A percentile compares a stretch with the other conserved stretches of the same genome.
phyloP scores from a whole-genome alignment of 352 stramenopile genomes.

The Phytopythium mirpurense region DNA sequence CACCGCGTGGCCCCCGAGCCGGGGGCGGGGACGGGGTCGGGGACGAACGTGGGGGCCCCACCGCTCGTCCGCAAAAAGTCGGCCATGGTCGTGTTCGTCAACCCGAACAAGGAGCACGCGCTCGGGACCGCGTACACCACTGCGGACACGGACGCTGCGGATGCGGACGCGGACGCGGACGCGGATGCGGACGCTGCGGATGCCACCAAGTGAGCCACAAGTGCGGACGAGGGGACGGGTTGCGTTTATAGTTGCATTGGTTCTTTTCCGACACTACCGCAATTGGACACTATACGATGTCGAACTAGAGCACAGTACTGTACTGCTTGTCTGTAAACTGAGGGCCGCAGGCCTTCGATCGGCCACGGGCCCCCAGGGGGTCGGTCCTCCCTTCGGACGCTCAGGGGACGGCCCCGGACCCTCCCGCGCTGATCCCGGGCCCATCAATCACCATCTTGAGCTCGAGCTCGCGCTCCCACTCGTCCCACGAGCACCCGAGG shows the following conservation, averaged over 20 bases:
- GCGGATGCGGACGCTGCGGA: too few relatives aligned
- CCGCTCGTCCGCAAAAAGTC: conserved; percentile 20
- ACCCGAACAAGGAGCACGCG: conserved; percentile 28
- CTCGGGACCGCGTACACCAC: conserved; percentile 21
- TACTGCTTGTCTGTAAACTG: background rate
- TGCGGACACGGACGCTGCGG: too few relatives aligned
- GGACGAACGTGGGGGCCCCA: too few relatives aligned
- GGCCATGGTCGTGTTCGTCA: conserved; percentile 34
- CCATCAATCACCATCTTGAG: background rate
- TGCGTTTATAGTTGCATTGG: too few relatives aligned
- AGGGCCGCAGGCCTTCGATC: background rate
- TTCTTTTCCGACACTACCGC: too few relatives aligned
- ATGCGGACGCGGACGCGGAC: too few relatives aligned
- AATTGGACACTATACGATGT: background rate
- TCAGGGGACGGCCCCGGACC: background rate
- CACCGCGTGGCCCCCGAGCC: too few relatives aligned
- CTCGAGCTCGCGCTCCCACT: conserved; percentile 5
- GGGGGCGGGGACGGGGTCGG: too few relatives aligned
- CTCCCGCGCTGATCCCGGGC: background rate
- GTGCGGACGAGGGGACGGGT: too few relatives aligned
- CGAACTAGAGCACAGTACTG: background rate
- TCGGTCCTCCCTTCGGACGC: too few relatives aligned
- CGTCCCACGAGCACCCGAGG: conserved; percentile 4
- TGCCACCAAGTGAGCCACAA: too few relatives aligned
- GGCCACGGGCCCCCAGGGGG: background rate